Percentiles rank a stretch among this genome's conserved stretches.
Evolutionary conservation across 2,329 filamentous ascomycete genomes (phyloP).

Genomic region (Aureobasidium zeae): DNA sequence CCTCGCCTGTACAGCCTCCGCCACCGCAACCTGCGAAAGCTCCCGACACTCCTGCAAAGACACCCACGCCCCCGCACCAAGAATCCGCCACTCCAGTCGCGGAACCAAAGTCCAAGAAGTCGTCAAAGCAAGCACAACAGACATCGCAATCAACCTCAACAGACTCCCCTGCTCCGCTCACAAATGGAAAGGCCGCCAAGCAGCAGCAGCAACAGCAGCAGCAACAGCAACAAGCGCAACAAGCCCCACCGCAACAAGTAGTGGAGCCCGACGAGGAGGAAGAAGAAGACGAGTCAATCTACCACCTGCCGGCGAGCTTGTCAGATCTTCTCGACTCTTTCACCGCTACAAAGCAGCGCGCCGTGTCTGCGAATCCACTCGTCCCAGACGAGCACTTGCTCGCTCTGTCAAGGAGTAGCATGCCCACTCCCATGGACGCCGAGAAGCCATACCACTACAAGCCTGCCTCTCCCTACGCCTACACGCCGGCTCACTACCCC

Average conservation of each 20-base stretch:
- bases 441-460: constrained; percentile 77
- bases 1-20: constrained; percentile 26
- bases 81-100: constrained; percentile 2
- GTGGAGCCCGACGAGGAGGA: too few species aligned
- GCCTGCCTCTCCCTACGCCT: constrained; percentile 66
- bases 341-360: constrained; percentile 68
- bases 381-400: constrained; percentile 58
- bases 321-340: constrained; percentile 88
- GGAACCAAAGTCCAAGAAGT: constrained; percentile 18
- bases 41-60: constrained; percentile 22
- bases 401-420: constrained; percentile 60
- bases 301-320: constrained; percentile 79
- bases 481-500: constrained; percentile 75
- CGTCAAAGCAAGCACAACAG: constrained; percentile 22
- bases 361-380: constrained; percentile 50
- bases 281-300: constrained; percentile 71
- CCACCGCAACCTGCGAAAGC: constrained; percentile 22
- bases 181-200: constrained; percentile 45
- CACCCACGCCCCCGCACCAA: constrained; percentile 12
- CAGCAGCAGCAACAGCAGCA: constrained; percentile 21
- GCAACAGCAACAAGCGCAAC: too few species aligned
- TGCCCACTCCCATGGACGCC: constrained; percentile 67
- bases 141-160: constrained; percentile 28
- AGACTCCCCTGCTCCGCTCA: constrained; percentile 31
- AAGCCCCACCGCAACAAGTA: too few species aligned